Conservation (phyloP, 1,284 basidiomycete genomes). For the Violaceomyces palustris region DNA sequence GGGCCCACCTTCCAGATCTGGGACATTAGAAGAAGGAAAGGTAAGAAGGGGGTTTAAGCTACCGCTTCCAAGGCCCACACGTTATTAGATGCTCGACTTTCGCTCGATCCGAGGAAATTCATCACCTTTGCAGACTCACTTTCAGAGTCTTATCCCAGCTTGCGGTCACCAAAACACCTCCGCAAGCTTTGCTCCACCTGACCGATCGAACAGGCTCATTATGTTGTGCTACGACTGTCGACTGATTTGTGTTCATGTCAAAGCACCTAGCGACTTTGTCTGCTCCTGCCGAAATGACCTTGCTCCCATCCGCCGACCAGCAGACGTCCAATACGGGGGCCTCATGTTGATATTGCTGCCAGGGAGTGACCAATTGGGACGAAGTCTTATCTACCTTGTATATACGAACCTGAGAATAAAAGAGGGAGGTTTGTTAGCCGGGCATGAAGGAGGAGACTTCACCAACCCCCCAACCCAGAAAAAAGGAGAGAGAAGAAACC, state of each 20-base stretch:
- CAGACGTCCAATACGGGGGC: constrained; percentile 74
- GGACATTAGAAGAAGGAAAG: no score
- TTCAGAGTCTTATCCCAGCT: constrained; percentile 89
- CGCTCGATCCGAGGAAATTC: no score
- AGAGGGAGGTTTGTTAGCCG: no score
- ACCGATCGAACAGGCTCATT: constrained; percentile 74
- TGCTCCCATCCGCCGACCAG: constrained; percentile 78
- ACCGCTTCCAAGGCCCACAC: no score
- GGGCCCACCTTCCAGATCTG: constrained; percentile 41
- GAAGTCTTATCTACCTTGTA: constrained; percentile 62
- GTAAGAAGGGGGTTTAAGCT: no score
- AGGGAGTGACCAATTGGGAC: constrained; percentile 64
- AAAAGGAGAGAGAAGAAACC: no score
- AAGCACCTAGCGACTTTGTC: constrained; percentile 79
- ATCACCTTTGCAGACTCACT: no score
- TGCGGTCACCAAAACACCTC: constrained; percentile 72
- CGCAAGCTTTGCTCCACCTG: constrained; percentile 68
- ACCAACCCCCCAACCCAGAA: no score
- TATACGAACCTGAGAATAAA: constrained; percentile 57
- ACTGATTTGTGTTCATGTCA: constrained; percentile 66
- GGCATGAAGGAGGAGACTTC: no score
- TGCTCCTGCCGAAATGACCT: constrained; percentile 76
- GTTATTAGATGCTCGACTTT: no score
- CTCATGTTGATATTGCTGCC: constrained; percentile 66
- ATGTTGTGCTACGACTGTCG: constrained; percentile 70